Percentiles rank a stretch among this genome's conserved stretches.
Evolutionary conservation across 768 basidiomycete species (phyloP).

Genomic region (Dictyophora rubrovolvata): DNA sequence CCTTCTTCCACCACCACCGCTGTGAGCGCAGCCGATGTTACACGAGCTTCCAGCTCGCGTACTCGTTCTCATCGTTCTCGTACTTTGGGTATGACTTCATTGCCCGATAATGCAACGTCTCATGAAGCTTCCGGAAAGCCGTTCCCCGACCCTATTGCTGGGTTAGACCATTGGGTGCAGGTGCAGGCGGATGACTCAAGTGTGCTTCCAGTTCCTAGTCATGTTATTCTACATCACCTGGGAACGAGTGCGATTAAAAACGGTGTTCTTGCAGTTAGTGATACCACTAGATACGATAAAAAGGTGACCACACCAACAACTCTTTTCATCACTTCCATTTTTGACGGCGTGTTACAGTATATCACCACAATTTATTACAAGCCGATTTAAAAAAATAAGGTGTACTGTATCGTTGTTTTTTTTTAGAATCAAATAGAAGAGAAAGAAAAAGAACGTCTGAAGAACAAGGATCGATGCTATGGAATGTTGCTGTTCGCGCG

Average conservation of each 20-base stretch:
- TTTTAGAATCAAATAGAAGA: neutral
- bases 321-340: no score
- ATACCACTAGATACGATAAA: conserved; percentile 82
- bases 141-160: neutral
- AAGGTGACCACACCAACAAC: conserved; percentile 45
- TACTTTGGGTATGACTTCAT: conserved; percentile 6
- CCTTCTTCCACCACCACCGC: conserved; percentile 22
- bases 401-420: neutral
- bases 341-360: conserved; percentile 37
- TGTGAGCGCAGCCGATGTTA: conserved; percentile 23
- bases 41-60: conserved; percentile 4
- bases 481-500: neutral
- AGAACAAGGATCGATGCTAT: neutral
- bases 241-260: conserved; percentile 93
- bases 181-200: conserved; percentile 70
- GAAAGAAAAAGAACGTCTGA: neutral
- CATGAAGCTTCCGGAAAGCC: neutral
- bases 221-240: conserved; percentile 89
- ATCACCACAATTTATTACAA: conserved; percentile 81
- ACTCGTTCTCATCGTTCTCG: conserved; percentile 14
- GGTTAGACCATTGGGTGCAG: conserved; percentile 18
- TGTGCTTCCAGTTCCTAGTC: conserved; percentile 85
- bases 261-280: conserved; percentile 86
- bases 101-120: neutral
- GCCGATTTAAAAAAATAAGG: conserved; percentile 34